These are phyloP conservation scores for Talaromyces nanjingensis DNA, from an alignment of 495 filamentous ascomycete species.

Conservation along the genomic window DNA sequence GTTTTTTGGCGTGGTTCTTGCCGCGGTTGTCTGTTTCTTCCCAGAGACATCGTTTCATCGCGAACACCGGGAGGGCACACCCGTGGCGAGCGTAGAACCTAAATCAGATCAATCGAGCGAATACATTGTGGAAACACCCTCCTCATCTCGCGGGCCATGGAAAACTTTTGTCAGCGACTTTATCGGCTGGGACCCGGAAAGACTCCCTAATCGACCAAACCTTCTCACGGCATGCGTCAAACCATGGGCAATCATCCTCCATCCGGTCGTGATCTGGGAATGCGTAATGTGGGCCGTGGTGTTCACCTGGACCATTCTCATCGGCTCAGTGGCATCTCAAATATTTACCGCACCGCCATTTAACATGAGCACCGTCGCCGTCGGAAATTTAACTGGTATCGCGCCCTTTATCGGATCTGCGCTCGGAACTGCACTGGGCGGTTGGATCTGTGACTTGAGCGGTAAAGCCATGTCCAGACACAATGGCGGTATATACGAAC, in stretches of 20 bases:
- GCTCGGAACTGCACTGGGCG: neutral
- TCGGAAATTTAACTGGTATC: neutral
- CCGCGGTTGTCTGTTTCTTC: neutral
- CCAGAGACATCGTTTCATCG: neutral
- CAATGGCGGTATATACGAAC: neutral
- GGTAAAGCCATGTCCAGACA: neutral
- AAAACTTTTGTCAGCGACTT: neutral
- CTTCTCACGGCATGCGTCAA: neutral
- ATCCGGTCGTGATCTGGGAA: neutral
- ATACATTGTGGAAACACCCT: neutral
- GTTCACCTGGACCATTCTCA: neutral
- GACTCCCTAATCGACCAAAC: neutral
- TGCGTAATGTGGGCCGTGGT: neutral
- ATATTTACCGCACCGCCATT: neutral
- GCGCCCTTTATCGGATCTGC: neutral
- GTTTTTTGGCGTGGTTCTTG: neutral
- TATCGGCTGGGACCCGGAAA: neutral
- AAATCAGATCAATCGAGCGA: neutral
- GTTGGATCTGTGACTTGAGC: neutral
- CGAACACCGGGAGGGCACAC: neutral
- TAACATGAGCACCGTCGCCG: constrained; percentile 1
- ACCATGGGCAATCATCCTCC: neutral
- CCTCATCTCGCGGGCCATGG: neutral
- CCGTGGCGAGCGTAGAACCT: neutral
- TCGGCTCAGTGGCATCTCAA: neutral